Conservation (phyloP, 371 early-diverging fungal genomes). For the Cokeromyces recurvatus region DNA sequence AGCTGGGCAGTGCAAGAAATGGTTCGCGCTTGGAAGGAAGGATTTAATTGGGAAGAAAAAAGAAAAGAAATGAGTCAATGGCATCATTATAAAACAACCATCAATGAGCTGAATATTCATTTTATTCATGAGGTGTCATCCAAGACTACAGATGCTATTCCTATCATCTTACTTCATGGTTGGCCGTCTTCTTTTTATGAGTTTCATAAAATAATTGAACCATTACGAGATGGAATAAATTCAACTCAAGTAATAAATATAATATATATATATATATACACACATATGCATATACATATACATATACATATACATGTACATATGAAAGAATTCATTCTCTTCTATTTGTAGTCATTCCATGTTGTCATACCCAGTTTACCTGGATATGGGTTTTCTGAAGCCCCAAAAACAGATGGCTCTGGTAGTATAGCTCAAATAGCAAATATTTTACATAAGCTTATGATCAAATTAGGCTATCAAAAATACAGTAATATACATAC, state of each 20-base stretch:
- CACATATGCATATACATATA: neutral
- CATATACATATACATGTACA: too few relatives aligned
- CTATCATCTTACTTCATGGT: conserved; percentile 63
- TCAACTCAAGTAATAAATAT: conserved; percentile 12
- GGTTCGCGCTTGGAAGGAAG: conserved; percentile 34
- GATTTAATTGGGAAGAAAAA: conserved; percentile 41
- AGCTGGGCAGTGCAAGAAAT: conserved; percentile 40
- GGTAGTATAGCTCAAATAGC: conserved; percentile 35
- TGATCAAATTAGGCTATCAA: conserved; percentile 48
- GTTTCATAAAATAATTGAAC: conserved; percentile 54
- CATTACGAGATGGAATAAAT: conserved; percentile 25
- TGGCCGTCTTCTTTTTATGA: conserved; percentile 66
- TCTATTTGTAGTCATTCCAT: conserved; percentile 45
- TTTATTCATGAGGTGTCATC: conserved; percentile 56
- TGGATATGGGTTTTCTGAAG: conserved; percentile 57
- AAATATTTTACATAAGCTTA: conserved; percentile 39
- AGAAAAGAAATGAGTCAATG: conserved; percentile 36
- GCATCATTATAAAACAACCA: conserved; percentile 47
- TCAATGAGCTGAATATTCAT: conserved; percentile 49
- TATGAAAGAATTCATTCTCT: too few relatives aligned
- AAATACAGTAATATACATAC: conserved; percentile 31
- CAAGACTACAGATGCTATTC: conserved; percentile 41
- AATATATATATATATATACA: neutral
- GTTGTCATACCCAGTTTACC: conserved; percentile 58
- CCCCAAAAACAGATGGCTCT: conserved; percentile 37